Evolutionary conservation across 495 filamentous ascomycete species (phyloP).

Genomic region (Aspergillus homomorphus): DNA sequence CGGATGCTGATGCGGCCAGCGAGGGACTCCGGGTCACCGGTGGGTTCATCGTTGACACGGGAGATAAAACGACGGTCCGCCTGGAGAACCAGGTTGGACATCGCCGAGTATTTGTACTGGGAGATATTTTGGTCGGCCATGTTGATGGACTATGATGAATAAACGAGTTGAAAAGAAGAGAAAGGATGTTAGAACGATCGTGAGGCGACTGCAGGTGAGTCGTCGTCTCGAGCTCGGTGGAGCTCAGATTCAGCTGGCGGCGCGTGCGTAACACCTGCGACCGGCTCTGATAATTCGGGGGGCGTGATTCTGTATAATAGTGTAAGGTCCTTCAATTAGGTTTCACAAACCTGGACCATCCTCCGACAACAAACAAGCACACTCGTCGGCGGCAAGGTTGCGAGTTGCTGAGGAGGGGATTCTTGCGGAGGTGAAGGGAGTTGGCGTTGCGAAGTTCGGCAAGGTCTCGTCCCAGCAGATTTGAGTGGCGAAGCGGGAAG

Average conservation of each 20-base stretch:
- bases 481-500: constrained; percentile 45
- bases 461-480: constrained; percentile 35
- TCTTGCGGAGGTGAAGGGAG: constrained; percentile 18
- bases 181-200: constrained; percentile 18
- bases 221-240: constrained; percentile 31
- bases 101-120: constrained; percentile 99
- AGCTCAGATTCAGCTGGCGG: constrained; percentile 35
- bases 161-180: constrained; percentile 19
- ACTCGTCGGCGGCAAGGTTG: constrained; percentile 29
- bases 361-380: constrained; percentile 35
- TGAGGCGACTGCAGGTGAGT: constrained; percentile 28
- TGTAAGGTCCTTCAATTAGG: constrained; percentile 21
- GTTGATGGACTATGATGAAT: constrained; percentile 30
- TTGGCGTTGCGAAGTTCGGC: constrained; percentile 17
- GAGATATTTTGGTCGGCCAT: constrained; percentile 95
- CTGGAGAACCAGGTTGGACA: constrained; percentile 99
- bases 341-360: constrained; percentile 44
- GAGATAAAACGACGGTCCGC: constrained; percentile 95
- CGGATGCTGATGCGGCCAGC: constrained; percentile 88
- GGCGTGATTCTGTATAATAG: constrained; percentile 10
- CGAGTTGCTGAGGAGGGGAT: constrained; percentile 25
- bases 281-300: constrained; percentile 24
- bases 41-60: constrained; percentile 87
- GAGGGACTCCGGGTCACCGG: constrained; percentile 95
- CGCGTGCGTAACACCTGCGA: constrained; percentile 32